Base-by-base conservation (phyloP, 495 filamentous ascomycete species). In the Apodospora peruviana region DNA sequence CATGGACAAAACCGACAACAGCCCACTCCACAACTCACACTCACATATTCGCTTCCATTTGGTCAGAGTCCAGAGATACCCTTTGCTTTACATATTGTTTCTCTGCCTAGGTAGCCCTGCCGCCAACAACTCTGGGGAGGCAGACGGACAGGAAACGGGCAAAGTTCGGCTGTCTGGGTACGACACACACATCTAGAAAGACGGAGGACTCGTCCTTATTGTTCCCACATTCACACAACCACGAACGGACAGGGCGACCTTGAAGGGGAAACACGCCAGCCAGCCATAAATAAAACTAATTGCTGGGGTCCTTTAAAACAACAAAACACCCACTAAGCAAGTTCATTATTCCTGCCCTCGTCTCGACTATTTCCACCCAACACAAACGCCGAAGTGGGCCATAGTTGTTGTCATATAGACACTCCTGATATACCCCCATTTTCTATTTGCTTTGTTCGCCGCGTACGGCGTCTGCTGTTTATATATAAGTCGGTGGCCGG, bases 401-500 rank as follows among this genome's bases (percentile, higher is more conserved):
- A 35, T 11, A 38, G 39, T 11, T 48, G 14, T 36, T 48, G 16
- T 32, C 4, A 9, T 37, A 17, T n/a, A 4, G 5, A 22, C 35
- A 40, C 40, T 21, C 29, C 10, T 48, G 42, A 14, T 48, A 48
- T 48, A 48, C 45, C 45, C 36, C 45, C 22, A 23, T 29, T 12
- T 41, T n/a, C n/a, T n/a, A n/a, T n/a, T n/a, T n/a, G n/a, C n/a
- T n/a, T n/a, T n/a, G n/a, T n/a, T n/a, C 1, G 5, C 12, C 20
- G 16, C n/a, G n/a, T n/a, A n/a, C n/a, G n/a, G n/a, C n/a, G n/a
- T n/a, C n/a, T n/a, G n/a, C 23, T 35, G 53, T 57, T 40, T 57
- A 51, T 55, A 52, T 59, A 52, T 59, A 59, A 53, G 47, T 47
- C 43, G 46, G 48, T 4, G 40, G 18, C n/a, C 36, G 25, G 47